A percentile compares a stretch with the other conserved stretches of the same genome.
Evolutionary conservation across 208 protist species (phyloP).

Genomic region (Leishmania aethiopica): DNA sequence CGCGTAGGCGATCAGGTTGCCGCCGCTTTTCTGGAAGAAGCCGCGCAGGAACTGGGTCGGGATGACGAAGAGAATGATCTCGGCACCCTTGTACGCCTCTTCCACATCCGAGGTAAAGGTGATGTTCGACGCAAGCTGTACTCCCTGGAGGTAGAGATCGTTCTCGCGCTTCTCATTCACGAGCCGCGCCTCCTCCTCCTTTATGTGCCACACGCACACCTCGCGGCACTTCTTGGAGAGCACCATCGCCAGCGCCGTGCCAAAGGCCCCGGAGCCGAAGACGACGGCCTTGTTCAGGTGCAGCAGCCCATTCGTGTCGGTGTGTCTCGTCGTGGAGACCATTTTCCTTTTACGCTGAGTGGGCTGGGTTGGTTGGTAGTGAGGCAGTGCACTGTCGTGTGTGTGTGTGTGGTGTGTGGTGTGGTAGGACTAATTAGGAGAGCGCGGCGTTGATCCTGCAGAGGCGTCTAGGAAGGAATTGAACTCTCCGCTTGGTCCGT

Average conservation of each 20-base stretch:
- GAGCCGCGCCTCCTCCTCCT: conserved; percentile 52
- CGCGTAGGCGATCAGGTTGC: conserved; percentile 43
- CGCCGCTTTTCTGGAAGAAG: conserved; percentile 66
- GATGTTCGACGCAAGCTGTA: conserved; percentile 63
- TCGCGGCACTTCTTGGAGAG: conserved; percentile 70
- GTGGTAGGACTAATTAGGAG: not conserved
- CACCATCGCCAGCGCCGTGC: conserved; percentile 69
- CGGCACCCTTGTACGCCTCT: conserved; percentile 48
- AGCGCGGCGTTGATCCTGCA: too few relatives aligned
- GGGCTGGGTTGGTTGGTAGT: not conserved
- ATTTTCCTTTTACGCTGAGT: not conserved
- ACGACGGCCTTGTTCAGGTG: conserved; percentile 67
- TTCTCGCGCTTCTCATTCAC: conserved; percentile 84
- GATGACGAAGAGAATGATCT: conserved; percentile 86
- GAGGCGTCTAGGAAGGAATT: not conserved
- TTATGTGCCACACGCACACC: conserved; percentile 82
- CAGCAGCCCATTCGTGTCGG: conserved; percentile 33
- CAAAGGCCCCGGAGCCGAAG: conserved; percentile 88
- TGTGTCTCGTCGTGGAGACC: conserved; percentile 12
- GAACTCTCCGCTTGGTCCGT: not conserved
- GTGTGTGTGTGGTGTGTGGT: conserved; percentile 6
- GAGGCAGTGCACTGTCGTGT: not conserved
- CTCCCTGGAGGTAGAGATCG: conserved; percentile 72
- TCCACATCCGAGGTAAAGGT: conserved; percentile 61
- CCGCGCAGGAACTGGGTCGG: conserved; percentile 86